Evolutionary conservation across 805 yeast genomes (phyloP), one percentile per base, ranked within the genome.

Genomic region (Candida coquimbonensis): DNA sequence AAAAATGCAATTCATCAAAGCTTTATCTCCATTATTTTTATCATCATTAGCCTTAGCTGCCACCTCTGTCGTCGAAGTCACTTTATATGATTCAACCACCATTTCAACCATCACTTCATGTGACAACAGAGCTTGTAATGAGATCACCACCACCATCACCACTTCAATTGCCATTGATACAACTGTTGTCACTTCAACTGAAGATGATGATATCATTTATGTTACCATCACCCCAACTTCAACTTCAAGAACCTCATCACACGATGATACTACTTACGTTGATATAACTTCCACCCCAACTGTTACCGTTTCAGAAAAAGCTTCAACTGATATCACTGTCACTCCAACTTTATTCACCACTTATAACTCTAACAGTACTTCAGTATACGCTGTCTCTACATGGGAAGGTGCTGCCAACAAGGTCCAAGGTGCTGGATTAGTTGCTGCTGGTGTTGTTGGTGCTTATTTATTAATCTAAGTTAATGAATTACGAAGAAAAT

Each of bases 241-340:
- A n/a, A n/a, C 35, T 34, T 17, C 36, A 7, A 31, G 16, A 31
- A 12, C 45, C 26, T 69, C 78, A 34, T 67, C 71, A 44, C 73
- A 70, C 48, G 70, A 50, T n/a, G 54, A 53, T 19, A 46, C 55
- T 52, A 56, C 73, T 50, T 70, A 74, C 45, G 72, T 75, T 39
- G 60, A 57, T 26, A 61, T 53, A 29, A 62, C 64, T 42, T 59
- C 66, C 25, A 67, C 72, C 16, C 67, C 70, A 42, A 67, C 72
- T 31, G 53, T 65, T 25, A 51, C 59, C 12, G 38, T 49, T 35
- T 70, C 79, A 34, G 66, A 67, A 44, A 73, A 68, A 50, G 70
- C 74, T 53, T 69, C 76, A 32, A 72, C 77, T 33, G 56, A 54
- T 36, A 53, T 60, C 45, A 62, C 65, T 29, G 55, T 62, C 37